A percentile compares a stretch with the other conserved stretches of the same genome.
Evolutionary conservation across 1,139 yeast species (phyloP).

Genomic region (Lodderomyces orthopsilosis): DNA sequence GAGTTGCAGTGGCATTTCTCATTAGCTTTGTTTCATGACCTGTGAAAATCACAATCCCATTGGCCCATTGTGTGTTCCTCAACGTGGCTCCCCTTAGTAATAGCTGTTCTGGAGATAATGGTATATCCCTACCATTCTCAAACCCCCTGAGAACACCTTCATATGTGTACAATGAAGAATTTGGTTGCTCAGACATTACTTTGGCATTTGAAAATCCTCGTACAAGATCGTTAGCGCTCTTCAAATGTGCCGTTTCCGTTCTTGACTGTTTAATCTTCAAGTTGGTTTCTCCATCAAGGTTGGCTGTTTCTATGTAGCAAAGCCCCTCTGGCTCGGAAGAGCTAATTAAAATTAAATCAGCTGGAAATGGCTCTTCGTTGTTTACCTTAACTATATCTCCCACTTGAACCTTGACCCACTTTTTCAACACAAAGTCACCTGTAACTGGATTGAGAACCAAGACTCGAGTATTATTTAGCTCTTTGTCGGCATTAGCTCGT

Average conservation of each 20-base stretch:
- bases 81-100: constrained; percentile 92
- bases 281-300: constrained; percentile 96
- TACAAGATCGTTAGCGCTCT: constrained; percentile 62
- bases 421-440: constrained; percentile 61
- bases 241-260: constrained; percentile 71
- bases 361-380: constrained; percentile 92
- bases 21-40: constrained; percentile 97
- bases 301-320: constrained; percentile 96
- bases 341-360: constrained; percentile 78
- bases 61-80: constrained; percentile 93
- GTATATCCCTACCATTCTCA: constrained; percentile 34
- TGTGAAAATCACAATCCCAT: constrained; percentile 90
- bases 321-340: constrained; percentile 98
- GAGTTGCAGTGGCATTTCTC: constrained; percentile 99
- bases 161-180: constrained; percentile 88
- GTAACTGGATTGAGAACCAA: constrained; percentile 60
- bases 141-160: constrained; percentile 76
- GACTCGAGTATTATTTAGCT: constrained; percentile 76
- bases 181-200: constrained; percentile 86
- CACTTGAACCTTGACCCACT: constrained; percentile 87
- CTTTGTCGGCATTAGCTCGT: constrained; percentile 85
- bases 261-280: constrained; percentile 89
- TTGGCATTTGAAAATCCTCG: constrained; percentile 32
- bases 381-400: constrained; percentile 87
- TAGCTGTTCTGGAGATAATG: constrained; percentile 87